These are phyloP conservation scores for Colletotrichum tabaci DNA, from an alignment of 2,329 filamentous ascomycete genomes.

Conservation along the genomic window DNA sequence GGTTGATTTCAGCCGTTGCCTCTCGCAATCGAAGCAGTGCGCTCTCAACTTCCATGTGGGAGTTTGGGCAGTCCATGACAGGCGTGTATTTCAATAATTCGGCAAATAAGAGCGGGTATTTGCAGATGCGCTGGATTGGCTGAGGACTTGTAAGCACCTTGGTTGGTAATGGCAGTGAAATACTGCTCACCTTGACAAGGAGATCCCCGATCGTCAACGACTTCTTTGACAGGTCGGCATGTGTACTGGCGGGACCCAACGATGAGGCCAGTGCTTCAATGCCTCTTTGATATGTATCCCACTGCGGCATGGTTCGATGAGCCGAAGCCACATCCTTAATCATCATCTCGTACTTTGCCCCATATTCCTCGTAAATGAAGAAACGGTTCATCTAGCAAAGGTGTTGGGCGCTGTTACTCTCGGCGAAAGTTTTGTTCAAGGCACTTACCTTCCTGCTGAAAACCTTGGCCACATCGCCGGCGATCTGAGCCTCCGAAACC, in stretches of 20 bases:
- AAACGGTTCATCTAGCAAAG: constrained; percentile 80
- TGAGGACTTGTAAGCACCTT: constrained; percentile 54
- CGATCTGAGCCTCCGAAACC: constrained; percentile 71
- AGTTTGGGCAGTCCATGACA: constrained; percentile 85
- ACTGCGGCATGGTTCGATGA: constrained; percentile 78
- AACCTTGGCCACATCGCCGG: constrained; percentile 72
- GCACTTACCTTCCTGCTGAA: constrained; percentile 70
- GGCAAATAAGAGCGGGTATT: constrained; percentile 88
- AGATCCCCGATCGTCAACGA: constrained; percentile 88
- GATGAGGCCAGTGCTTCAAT: constrained; percentile 87
- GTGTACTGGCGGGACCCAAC: constrained; percentile 77
- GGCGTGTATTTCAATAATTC: constrained; percentile 89
- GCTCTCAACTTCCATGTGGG: constrained; percentile 84
- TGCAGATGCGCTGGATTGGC: constrained; percentile 94
- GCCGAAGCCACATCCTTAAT: constrained; percentile 81
- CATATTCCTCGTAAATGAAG: constrained; percentile 92
- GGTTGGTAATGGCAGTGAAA: not conserved
- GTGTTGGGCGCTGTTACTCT: constrained; percentile 11
- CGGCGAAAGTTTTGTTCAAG: not conserved
- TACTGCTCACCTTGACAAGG: constrained; percentile 81
- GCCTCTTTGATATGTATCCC: constrained; percentile 86
- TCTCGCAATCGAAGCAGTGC: constrained; percentile 80
- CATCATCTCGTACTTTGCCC: constrained; percentile 89
- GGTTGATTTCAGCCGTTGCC: constrained; percentile 85
- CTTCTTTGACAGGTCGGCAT: constrained; percentile 76